Conservation (phyloP, 164 flowering plant genomes). For the Aristolochia fimbriata region DNA sequence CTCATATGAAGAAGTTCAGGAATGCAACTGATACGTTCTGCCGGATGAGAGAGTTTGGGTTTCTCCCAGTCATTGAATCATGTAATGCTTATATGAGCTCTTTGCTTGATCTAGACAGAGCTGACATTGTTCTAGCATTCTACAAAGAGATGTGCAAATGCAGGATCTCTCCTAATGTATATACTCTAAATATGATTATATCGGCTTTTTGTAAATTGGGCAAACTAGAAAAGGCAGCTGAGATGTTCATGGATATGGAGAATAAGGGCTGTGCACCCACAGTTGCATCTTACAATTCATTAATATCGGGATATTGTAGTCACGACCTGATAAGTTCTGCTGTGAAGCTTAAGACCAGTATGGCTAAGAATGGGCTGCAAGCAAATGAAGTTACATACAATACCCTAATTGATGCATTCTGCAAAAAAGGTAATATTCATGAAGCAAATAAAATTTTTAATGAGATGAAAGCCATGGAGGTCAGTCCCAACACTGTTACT, state of each 20-base stretch:
- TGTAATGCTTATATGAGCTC: constrained; percentile 77
- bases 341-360: constrained; percentile 48
- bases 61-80: constrained; percentile 67
- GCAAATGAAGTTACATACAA: constrained; percentile 59
- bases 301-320: constrained; percentile 60
- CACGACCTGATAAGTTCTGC: constrained; percentile 49
- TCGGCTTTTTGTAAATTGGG: constrained; percentile 51
- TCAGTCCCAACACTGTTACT: constrained; percentile 55
- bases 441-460: constrained; percentile 52
- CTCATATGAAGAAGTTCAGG: constrained; percentile 70
- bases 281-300: constrained; percentile 49
- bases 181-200: constrained; percentile 72
- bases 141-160: constrained; percentile 51
- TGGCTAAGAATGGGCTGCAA: constrained; percentile 41
- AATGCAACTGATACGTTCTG: constrained; percentile 54
- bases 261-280: constrained; percentile 49
- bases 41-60: constrained; percentile 74
- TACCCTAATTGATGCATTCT: constrained; percentile 59
- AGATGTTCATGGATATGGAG: constrained; percentile 53
- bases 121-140: constrained; percentile 51
- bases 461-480: constrained; percentile 58
- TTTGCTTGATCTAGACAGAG: constrained; percentile 34
- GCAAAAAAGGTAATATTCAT: constrained; percentile 61
- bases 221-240: constrained; percentile 54
- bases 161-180: constrained; percentile 58